Evolutionary conservation across 1,139 yeast species (phyloP), one percentile per base, ranked within the genome.

Genomic region (Komagataea norvegica): DNA sequence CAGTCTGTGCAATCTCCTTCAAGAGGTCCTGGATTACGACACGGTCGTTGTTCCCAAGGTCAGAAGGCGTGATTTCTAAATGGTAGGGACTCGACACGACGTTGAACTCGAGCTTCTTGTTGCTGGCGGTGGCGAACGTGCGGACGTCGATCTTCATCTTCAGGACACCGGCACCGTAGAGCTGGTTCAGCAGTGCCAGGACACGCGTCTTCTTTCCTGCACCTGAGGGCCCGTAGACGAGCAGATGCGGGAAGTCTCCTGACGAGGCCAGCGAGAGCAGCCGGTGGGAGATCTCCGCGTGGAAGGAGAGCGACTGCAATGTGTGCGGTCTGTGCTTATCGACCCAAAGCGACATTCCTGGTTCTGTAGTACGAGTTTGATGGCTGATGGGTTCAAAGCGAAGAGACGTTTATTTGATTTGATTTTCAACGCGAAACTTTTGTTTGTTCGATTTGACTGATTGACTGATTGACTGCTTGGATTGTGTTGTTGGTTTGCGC

Each of bases 171-270:
- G 81, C 62, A 1, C 97, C 97, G 56, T 81, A 91, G 37, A 91
- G 70, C 53, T 86, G 89, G 42, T 78, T 72, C 38, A 91, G 64
- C 4, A 94, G 72, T 8, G 95, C 79, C 62, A 88, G 74, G 14
- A 89, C 86, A 51, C 98, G 74, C 3, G 98, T 93, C 67, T 91
- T 93, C 60, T 91, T 91, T 43, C 99, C 99, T 14, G 95, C 85
- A 6, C 99, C 99, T 33, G 89, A 79, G 2, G 98, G 97, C 0
- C 99, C 99, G 58, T 89, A 89, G 9, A 91, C 76, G 28, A 91
- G 65, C 38, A 91, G 63, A 65, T 91, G 98, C 4, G 99, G 99
- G 57, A 91, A 82, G 58, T 93, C 97, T 2, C 89, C 91, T 2
- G 88, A 72, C 3, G 72, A 62, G 3, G 87, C 79, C 29, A 38